Base-by-base conservation (phyloP, 345 rosid species). In the Brassica napus region DNA sequence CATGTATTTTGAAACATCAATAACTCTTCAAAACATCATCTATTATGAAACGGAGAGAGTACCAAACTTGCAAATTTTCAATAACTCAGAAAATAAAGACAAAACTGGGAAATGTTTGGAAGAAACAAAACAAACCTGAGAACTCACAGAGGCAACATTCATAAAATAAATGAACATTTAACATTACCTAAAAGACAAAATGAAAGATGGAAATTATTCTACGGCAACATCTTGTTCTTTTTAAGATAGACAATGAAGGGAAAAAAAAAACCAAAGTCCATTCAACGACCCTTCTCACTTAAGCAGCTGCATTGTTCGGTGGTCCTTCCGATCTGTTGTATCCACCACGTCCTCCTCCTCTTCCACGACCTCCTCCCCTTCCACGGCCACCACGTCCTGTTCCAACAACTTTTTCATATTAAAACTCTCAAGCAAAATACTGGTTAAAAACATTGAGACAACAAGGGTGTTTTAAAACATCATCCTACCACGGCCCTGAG, bases 331-430 rank as follows among this genome's bases (percentile, higher is more conserved):
- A 72, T 49, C 74, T 77, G 76, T 82, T 65, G 52, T 65, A 78
- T 65, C 85, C 76, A 80, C 84, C 84, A 66, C 81, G 78, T 12
- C 81, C 78, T 64, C 83, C 81, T 55, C 83, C 76, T 83, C 91
- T 88, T 65, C 95, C 98, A 44, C 93, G 92, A 14, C 78, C 57
- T 71, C 92, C 89, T 26, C 30, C 30, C 81, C 83, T 81, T 71
- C 83, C 91, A 8, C 91, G 87, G 55, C 55, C 55, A 5, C 94
- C 94, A 70, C 93, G 93, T 16, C 92, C 94, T 92, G 77, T 61
- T 32, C 62, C 73, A 76, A 2, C 24, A 76, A 66, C 0, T n/a
- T n/a, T 12, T 37, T 58, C 35, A 47, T 26, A 24, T 59, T 71
- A 54, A 61, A 58, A 62, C 21, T 14, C 44, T 55, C 55, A 1